Evolutionary conservation across 148 eudicot species (phyloP), one percentile per base, ranked within the genome.

Genomic region (Amaranthus palmeri): DNA sequence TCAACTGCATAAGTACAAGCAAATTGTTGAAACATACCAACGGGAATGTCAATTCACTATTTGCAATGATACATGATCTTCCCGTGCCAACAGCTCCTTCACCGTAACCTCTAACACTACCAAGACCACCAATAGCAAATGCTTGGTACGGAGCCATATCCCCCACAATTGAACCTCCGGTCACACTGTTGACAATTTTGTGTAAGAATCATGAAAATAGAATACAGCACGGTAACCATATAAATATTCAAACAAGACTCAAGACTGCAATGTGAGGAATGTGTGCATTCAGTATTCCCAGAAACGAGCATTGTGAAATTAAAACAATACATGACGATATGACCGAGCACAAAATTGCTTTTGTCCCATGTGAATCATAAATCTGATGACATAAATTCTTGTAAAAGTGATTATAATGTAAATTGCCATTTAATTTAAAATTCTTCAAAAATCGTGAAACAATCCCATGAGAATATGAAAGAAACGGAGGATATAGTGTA

Each of bases 121-220:
- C 91, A 67, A 81, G 85, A 65, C 98, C 98, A 9, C 98, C 98
- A 51, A 93, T 89, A 42, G 97, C 81, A 83, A 93, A 93, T 79
- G 97, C 98, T 86, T 93, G 96, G 70, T 93, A 89, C 53, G 98
- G 98, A 82, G 98, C 98, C 82, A 93, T 91, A 73, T 93, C 97
- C 69, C 98, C 98, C 15, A 93, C 97, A 65, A 91, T 84, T 46
- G 98, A 93, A 67, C 98, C 98, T 72, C 97, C 97, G 68, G 86
- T 87, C 67, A 93, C 79, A 80, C 98, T 93, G 85, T 75, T 60
- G 70, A 56, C 3, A 52, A 13, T 68, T 64, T 63, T 2, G 48
- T 48, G 50, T 36, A 72, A 70, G 13, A 41, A 53, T 61, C 51
- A 48, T 56, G 45, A 69, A 51, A 18, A 73, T 14, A 36, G 9